phyloP scores from a whole-genome alignment of 1,284 basidiomycete genomes.

The Psilocybe mexicana region DNA sequence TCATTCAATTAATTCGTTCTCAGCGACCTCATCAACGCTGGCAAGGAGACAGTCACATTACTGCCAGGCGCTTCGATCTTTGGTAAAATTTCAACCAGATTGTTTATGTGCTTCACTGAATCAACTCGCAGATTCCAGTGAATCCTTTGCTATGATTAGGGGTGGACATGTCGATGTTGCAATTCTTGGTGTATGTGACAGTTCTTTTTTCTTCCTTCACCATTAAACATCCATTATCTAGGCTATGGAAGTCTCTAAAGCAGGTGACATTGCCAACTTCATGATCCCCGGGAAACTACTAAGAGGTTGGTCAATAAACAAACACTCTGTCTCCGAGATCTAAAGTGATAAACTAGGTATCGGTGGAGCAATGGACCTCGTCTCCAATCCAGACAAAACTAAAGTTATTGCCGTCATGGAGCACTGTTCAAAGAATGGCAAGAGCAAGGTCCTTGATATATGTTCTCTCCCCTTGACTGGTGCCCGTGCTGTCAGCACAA shows the following conservation, averaged over 20 bases:
- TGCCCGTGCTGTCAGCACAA: conserved; percentile 80
- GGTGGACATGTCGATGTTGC: conserved; percentile 95
- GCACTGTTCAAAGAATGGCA: conserved; percentile 88
- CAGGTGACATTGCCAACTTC: conserved; percentile 96
- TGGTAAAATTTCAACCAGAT: conserved; percentile 45
- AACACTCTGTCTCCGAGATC: not conserved
- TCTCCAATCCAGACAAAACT: conserved; percentile 90
- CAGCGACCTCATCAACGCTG: conserved; percentile 92
- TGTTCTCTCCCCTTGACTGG: conserved; percentile 90
- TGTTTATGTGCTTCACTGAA: not conserved
- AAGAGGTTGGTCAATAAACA: conserved; percentile 54
- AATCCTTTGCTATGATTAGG: conserved; percentile 95
- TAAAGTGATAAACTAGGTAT: conserved; percentile 55
- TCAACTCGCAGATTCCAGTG: conserved; percentile 66
- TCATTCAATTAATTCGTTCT: conserved; percentile 1
- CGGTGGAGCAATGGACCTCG: conserved; percentile 95
- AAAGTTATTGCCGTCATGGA: conserved; percentile 89
- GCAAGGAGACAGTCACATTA: conserved; percentile 94
- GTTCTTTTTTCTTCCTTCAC: not conserved
- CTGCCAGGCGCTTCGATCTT: conserved; percentile 92
- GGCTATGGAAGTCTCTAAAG: conserved; percentile 94
- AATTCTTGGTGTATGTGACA: conserved; percentile 70
- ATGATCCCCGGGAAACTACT: conserved; percentile 96
- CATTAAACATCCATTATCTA: conserved; percentile 29
- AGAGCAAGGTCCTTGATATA: conserved; percentile 82